Percentiles rank a stretch among this genome's conserved stretches.
Evolutionary conservation across 148 eudicot species (phyloP).

Genomic region (Dianthus caryophyllus): DNA sequence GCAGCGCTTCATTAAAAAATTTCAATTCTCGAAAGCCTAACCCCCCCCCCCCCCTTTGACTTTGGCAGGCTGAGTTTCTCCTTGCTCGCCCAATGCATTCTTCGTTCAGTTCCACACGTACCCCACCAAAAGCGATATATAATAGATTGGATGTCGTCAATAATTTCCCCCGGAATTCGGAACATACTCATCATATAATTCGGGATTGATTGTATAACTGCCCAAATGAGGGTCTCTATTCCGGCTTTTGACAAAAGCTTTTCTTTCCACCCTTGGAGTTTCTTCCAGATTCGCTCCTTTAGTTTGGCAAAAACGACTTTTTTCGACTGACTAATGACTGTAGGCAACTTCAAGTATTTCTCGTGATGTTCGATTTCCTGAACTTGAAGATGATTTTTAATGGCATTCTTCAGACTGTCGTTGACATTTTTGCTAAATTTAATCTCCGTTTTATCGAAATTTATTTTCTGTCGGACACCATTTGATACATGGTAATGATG

Average conservation of each 20-base stretch:
- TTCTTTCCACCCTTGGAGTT: no score
- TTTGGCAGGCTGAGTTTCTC: not conserved
- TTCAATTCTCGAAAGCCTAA: not conserved
- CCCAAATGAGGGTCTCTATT: no score
- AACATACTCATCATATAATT: not conserved
- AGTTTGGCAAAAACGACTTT: not conserved
- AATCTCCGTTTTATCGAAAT: no score
- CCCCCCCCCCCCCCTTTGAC: not conserved
- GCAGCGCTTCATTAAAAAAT: no score
- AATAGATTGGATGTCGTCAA: not conserved
- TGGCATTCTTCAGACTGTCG: not conserved
- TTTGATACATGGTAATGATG: no score
- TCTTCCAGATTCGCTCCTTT: not conserved
- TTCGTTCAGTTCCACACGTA: not conserved
- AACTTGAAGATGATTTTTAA: not conserved
- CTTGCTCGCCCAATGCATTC: slow-evolving; percentile 7
- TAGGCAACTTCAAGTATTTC: not conserved
- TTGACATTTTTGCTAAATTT: no score
- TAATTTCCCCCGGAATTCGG: not conserved
- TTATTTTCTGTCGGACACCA: no score
- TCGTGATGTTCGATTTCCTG: not conserved
- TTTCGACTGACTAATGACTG: not conserved
- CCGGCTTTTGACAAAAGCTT: no score
- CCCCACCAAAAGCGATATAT: not conserved
- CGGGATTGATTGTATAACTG: no score